Evolutionary conservation across 257 asterid genomes (phyloP), one percentile per base, ranked within the genome.

Genomic region (Ocimum tenuiflorum): DNA sequence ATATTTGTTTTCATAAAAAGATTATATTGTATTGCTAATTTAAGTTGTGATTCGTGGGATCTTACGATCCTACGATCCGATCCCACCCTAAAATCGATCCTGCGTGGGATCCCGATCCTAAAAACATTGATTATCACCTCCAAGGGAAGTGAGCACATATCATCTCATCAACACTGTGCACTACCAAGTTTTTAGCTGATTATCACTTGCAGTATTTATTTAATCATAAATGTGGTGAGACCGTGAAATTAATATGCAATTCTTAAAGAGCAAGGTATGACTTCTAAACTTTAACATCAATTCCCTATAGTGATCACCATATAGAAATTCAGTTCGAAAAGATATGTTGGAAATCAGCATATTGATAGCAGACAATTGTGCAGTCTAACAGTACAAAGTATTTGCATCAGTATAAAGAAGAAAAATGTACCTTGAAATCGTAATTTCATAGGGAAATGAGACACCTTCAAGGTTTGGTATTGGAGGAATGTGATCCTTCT

Each of bases 401-500:
- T n/a, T 51, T 35, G 52, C 60, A 68, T 53, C 10, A 41, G 17
- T 36, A 41, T 1, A 38, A 42, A 60, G 63, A 43, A 69, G 67
- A 5, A 70, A 52, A 47, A 60, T 47, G 67, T 83, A 88, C 99
- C 99, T 88, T 58, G 99, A 90, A 72, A 88, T 81, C 5, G 89
- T 88, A 63, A 94, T 90, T 79, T 90, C 97, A 71, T 84, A 88
- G 41, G 95, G 99, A 78, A 85, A 94, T 29, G 96, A 83, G 74
- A 82, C 79, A 22, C 94, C 99, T 73, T 90, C 97, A 51, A 77
- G 80, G 78, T 88, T 94, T 17, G 89, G 88, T 73, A 94, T 78
- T 18, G 91, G 74, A 60, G 99, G 97, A 60, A 94, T 83, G 55
- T 94, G 99, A 72, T 88, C 99, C 87, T 82, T 94, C 82, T 94